Evolutionary conservation across 352 stramenopile genomes (phyloP).

Genomic region (Globisporangium cylindrosporum): DNA sequence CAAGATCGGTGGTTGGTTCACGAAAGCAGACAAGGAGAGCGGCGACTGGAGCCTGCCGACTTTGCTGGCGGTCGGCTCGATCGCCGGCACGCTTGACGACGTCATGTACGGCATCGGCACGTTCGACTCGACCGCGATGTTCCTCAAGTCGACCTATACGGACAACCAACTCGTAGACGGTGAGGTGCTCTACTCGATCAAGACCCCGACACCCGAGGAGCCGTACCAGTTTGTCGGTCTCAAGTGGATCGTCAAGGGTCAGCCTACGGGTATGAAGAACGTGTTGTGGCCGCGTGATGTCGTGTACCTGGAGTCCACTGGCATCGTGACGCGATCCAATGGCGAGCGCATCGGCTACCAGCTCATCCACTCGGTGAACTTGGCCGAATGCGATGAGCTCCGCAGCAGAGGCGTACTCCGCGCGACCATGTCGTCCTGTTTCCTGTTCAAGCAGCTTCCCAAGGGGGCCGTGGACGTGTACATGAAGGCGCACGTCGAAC

Average conservation of each 20-base stretch:
- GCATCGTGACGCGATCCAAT: constrained; percentile 28
- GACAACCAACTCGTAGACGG: constrained; percentile 48
- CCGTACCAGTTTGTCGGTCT: constrained; percentile 47
- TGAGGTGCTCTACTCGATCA: constrained; percentile 45
- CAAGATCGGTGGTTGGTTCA: constrained; percentile 14
- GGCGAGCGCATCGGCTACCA: constrained; percentile 52
- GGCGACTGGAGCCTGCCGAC: constrained; percentile 29
- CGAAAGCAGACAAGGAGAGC: constrained; percentile 15
- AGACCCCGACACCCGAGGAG: constrained; percentile 31
- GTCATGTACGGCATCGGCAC: constrained; percentile 58
- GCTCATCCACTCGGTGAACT: constrained; percentile 45
- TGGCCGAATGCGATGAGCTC: constrained; percentile 32
- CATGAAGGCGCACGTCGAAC: constrained; percentile 25
- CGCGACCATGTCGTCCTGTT: constrained; percentile 34
- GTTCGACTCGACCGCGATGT: constrained; percentile 46
- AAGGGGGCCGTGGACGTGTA: constrained; percentile 26
- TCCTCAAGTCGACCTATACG: constrained; percentile 49
- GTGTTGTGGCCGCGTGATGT: constrained; percentile 41
- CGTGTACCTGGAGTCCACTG: constrained; percentile 22
- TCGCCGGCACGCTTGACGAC: constrained; percentile 42
- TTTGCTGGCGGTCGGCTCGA: constrained; percentile 42
- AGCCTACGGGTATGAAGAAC: constrained; percentile 23
- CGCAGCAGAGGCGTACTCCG: constrained; percentile 33
- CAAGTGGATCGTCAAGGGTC: constrained; percentile 41
- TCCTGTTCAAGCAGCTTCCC: constrained; percentile 33